These are phyloP conservation scores for Anisodus acutangulus DNA, from an alignment of 257 asterid genomes.

Conservation along the genomic window DNA sequence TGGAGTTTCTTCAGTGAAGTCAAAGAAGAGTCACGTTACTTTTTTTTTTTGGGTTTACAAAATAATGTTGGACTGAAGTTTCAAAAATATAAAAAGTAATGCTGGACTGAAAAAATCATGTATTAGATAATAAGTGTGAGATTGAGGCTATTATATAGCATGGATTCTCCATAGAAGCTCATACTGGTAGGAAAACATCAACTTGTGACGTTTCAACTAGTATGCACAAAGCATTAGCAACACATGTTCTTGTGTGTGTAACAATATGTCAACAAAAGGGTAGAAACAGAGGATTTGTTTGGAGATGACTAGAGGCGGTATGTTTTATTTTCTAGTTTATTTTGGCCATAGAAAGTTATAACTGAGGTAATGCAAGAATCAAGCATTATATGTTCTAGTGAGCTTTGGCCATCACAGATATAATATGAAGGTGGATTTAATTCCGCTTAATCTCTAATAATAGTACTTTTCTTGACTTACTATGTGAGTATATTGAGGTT, in stretches of 20 bases:
- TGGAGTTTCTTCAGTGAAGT: not conserved
- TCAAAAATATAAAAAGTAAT: no score
- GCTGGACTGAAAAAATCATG: not conserved
- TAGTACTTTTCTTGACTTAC: no score
- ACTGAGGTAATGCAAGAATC: not conserved
- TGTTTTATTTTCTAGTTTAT: not conserved
- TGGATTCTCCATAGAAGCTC: not conserved
- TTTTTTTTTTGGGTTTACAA: not conserved
- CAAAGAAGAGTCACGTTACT: not conserved
- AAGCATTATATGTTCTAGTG: not conserved
- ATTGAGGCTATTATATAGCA: not conserved
- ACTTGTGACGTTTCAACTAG: not conserved
- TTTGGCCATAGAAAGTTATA: not conserved
- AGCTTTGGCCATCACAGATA: not conserved
- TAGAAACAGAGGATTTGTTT: not conserved
- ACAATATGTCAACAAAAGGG: not conserved
- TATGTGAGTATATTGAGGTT: no score
- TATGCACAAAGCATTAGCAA: not conserved
- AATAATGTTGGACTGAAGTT: no score
- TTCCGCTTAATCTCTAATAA: no score
- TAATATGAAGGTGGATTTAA: no score
- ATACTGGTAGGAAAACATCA: not conserved
- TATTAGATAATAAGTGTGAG: not conserved
- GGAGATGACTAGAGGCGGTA: conserved; percentile 4
- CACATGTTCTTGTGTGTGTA: not conserved